phyloP scores from a whole-genome alignment of 768 basidiomycete genomes.

The Clitopilus hobsonii region DNA sequence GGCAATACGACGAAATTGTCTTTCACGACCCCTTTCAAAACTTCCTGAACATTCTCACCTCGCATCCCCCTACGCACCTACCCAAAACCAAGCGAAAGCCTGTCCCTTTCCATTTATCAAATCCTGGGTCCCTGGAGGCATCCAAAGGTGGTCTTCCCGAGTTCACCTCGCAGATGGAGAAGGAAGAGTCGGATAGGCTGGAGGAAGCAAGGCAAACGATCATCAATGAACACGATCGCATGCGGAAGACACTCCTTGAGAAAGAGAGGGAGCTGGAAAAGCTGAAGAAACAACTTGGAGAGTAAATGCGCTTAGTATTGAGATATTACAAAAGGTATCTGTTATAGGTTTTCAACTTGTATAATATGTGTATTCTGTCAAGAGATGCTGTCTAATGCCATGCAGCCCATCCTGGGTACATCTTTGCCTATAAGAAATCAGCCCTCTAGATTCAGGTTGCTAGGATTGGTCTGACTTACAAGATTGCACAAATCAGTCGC shows the following conservation, averaged over 20 bases:
- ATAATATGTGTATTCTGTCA: not conserved
- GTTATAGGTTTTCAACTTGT: too few species aligned
- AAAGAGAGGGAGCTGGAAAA: conserved; percentile 78
- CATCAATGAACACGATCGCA: conserved; percentile 71
- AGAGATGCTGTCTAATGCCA: conserved; percentile 47
- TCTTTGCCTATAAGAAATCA: conserved; percentile 54
- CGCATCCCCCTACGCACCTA: conserved; percentile 80
- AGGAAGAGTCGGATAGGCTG: conserved; percentile 75
- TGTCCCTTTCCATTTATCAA: conserved; percentile 69
- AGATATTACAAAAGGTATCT: too few species aligned
- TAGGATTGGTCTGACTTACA: conserved; percentile 20
- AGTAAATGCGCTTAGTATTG: not conserved
- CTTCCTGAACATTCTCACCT: conserved; percentile 76
- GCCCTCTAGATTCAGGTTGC: conserved; percentile 4
- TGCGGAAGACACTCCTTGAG: conserved; percentile 62
- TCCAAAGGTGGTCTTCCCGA: conserved; percentile 73
- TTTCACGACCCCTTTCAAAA: conserved; percentile 90
- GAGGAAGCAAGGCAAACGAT: conserved; percentile 72
- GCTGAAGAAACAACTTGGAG: conserved; percentile 55
- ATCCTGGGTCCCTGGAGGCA: conserved; percentile 59
- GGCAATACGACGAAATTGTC: conserved; percentile 99
- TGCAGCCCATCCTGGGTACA: conserved; percentile 92
- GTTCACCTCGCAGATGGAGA: conserved; percentile 82
- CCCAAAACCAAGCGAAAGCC: conserved; percentile 58
- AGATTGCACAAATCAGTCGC: conserved; percentile 73